phyloP scores from a whole-genome alignment of 257 asterid genomes.

The Thymus quinquecostatus region DNA sequence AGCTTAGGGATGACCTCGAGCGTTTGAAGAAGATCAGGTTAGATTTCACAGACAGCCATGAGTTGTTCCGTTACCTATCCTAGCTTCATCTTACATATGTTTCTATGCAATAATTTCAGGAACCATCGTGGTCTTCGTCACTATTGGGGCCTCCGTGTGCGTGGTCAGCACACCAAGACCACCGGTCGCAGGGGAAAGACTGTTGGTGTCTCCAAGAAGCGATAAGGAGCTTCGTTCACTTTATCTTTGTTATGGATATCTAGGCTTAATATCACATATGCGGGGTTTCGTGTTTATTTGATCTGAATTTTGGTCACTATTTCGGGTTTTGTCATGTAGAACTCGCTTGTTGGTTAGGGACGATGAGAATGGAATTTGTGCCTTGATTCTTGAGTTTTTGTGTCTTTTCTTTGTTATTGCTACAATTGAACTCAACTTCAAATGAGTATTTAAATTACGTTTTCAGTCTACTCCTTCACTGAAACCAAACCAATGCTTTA shows the following conservation, averaged over 20 bases:
- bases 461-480: too few relatives aligned
- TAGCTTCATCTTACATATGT: too few relatives aligned
- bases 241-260: not conserved
- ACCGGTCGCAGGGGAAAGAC: constrained; percentile 96
- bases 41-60: not conserved
- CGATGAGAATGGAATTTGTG: too few relatives aligned
- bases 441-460: too few relatives aligned
- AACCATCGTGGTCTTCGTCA: constrained; percentile 96
- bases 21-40: constrained; percentile 64
- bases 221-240: constrained; percentile 38
- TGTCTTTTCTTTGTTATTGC: too few relatives aligned
- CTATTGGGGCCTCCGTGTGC: constrained; percentile 94
- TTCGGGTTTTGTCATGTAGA: too few relatives aligned
- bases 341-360: too few relatives aligned
- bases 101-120: constrained; percentile 33
- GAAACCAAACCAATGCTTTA: too few relatives aligned
- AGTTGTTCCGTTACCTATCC: not conserved
- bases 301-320: not conserved
- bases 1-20: constrained; percentile 68
- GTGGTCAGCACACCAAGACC: constrained; percentile 97
- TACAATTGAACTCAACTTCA: too few relatives aligned
- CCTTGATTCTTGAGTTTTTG: too few relatives aligned
- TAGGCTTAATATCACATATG: too few relatives aligned
- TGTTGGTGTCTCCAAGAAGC: constrained; percentile 96
- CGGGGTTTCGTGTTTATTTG: too few relatives aligned